Percentiles rank a stretch among this genome's conserved stretches.
Conservation (phyloP, 768 basidiomycete species). For the Cystobasidium onofrii region DNA sequence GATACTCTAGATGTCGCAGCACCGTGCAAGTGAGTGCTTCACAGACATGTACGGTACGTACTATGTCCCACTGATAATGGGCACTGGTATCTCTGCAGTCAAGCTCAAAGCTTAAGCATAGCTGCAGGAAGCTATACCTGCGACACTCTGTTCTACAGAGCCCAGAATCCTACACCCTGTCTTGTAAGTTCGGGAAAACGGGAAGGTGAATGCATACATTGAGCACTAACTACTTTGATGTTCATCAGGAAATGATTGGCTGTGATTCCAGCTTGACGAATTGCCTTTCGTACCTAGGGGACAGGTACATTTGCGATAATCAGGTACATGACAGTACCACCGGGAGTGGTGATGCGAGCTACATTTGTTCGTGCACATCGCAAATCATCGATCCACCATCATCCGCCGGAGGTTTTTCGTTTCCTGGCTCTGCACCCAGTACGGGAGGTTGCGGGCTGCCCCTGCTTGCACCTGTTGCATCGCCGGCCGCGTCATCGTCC, state of each 20-base stretch:
- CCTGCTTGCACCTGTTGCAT: neutral
- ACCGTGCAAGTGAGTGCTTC: constrained; percentile 7
- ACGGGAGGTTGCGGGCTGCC: constrained; percentile 23
- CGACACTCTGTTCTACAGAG: constrained; percentile 16
- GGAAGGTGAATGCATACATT: too few relatives aligned
- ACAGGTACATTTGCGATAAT: constrained; percentile 10
- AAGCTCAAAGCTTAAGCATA: neutral
- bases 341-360: neutral
- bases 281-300: constrained; percentile 13
- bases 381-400: neutral
- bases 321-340: neutral
- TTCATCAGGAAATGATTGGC: constrained; percentile 21
- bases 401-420: constrained; percentile 8
- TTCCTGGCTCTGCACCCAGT: constrained; percentile 16
- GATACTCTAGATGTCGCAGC: neutral
- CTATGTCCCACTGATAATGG: neutral
- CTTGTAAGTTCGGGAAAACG: constrained; percentile 9
- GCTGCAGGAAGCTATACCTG: neutral
- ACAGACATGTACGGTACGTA: neutral
- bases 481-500: neutral
- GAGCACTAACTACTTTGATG: too few relatives aligned
- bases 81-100: neutral
- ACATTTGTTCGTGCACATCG: constrained; percentile 10
- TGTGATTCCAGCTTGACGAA: constrained; percentile 13
- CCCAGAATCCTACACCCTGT: constrained; percentile 11